Evolutionary conservation across 495 filamentous ascomycete genomes (phyloP).

Genomic region (Stereocaulon alpinum): DNA sequence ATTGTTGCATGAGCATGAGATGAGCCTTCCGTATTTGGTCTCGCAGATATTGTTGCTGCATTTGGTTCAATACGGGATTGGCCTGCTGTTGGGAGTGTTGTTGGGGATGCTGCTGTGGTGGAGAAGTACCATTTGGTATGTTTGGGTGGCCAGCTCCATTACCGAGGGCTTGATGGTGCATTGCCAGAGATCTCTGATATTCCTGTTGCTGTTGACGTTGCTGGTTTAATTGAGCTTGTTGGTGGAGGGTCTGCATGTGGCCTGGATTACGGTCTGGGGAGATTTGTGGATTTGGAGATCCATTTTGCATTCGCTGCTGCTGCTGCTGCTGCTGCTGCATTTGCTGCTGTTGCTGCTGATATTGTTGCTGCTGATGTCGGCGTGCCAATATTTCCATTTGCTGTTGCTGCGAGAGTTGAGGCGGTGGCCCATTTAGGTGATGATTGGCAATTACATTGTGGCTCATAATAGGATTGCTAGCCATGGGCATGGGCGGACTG

Average conservation of each 20-base stretch:
- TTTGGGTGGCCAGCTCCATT: background rate
- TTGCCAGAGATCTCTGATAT: background rate
- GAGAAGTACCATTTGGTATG: slow-evolving; percentile 14
- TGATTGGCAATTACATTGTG: slow-evolving; percentile 39
- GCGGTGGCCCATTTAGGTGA: slow-evolving; percentile 28
- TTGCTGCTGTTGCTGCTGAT: slow-evolving; percentile 23
- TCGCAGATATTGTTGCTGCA: slow-evolving; percentile 26
- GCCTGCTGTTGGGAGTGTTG: slow-evolving; percentile 29
- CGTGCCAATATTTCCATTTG: slow-evolving; percentile 24
- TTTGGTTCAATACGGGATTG: slow-evolving; percentile 12
- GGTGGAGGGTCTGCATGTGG: slow-evolving; percentile 8
- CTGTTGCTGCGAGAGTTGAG: slow-evolving; percentile 32
- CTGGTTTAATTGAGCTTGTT: slow-evolving; percentile 13
- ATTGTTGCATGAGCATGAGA: background rate
- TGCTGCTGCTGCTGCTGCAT: slow-evolving; percentile 27
- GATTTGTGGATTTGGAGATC: slow-evolving; percentile 12
- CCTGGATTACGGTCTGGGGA: slow-evolving; percentile 12
- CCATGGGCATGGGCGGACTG: slow-evolving; percentile 57
- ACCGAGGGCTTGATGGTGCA: slow-evolving; percentile 20
- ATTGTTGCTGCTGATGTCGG: slow-evolving; percentile 23
- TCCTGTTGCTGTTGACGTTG: slow-evolving; percentile 3
- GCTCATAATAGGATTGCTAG: slow-evolving; percentile 47
- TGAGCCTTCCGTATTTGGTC: background rate
- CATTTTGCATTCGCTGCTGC: slow-evolving; percentile 18
- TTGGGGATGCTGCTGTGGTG: slow-evolving; percentile 4